Evolutionary conservation across 83 land plant species (phyloP).

Genomic region (Picea mariana): DNA sequence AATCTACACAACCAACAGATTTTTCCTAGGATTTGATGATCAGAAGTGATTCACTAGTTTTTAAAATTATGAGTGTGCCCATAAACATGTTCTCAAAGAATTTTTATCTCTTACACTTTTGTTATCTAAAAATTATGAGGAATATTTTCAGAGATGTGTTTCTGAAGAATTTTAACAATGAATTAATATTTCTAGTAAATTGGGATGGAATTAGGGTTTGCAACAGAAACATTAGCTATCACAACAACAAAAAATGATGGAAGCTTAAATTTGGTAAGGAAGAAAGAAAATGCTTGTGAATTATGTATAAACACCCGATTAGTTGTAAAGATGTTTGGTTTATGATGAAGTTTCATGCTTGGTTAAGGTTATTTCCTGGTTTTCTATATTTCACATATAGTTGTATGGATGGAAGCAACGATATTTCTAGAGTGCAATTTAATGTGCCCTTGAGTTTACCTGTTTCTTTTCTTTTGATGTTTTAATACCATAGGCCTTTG

Average conservation of each 20-base stretch:
- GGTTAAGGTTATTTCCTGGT: neutral
- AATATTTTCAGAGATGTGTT: no score
- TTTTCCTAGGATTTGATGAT: no score
- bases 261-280: neutral
- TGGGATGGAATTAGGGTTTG: neutral
- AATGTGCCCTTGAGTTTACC: neutral
- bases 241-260: neutral
- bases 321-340: neutral
- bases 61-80: neutral
- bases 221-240: neutral
- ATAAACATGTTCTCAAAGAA: neutral
- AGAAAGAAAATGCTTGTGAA: neutral
- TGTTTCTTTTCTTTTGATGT: neutral
- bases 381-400: no score
- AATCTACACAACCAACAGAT: no score
- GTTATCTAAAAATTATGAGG: neutral
- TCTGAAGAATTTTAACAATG: neutral
- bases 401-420: no score
- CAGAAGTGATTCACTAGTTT: neutral
- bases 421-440: neutral
- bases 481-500: neutral
- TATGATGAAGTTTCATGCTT: neutral
- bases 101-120: neutral
- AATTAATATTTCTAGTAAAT: neutral
- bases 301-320: neutral